phyloP scores from a whole-genome alignment of 1,284 basidiomycete genomes.

The Porphyrellus sp. region DNA sequence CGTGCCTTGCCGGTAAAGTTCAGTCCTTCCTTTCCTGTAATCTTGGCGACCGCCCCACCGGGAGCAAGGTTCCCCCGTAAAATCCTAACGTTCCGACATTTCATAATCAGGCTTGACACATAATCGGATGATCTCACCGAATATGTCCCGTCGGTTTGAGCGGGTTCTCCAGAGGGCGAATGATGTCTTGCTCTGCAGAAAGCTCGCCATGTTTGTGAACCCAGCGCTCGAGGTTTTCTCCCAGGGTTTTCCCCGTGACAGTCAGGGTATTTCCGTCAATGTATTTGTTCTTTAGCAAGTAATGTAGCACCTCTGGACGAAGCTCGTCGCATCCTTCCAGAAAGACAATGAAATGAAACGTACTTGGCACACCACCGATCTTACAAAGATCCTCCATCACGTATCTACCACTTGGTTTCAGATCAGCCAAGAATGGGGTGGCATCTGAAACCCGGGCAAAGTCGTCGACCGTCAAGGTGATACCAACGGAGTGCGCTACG shows the following conservation, averaged over 20 bases:
- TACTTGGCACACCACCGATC: constrained; percentile 85
- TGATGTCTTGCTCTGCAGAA: constrained; percentile 70
- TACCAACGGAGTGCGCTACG: constrained; percentile 84
- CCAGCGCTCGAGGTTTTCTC: constrained; percentile 88
- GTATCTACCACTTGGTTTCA: constrained; percentile 89
- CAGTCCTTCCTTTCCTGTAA: constrained; percentile 91
- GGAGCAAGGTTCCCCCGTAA: constrained; percentile 87
- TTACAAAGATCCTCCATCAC: constrained; percentile 90
- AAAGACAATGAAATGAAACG: constrained; percentile 29
- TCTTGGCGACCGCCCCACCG: constrained; percentile 90
- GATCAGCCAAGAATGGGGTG: constrained; percentile 84
- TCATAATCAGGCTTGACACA: constrained; percentile 3
- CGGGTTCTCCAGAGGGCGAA: constrained; percentile 80
- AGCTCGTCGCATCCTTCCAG: constrained; percentile 7
- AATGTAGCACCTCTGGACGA: constrained; percentile 70
- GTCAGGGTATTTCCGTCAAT: constrained; percentile 87
- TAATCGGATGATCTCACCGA: constrained; percentile 47
- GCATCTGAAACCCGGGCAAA: constrained; percentile 84
- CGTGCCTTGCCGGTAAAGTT: constrained; percentile 82
- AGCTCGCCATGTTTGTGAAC: constrained; percentile 75
- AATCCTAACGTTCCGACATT: constrained; percentile 47
- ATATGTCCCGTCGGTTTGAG: constrained; percentile 88
- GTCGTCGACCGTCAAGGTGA: constrained; percentile 80
- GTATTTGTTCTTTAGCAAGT: constrained; percentile 76
- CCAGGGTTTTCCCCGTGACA: constrained; percentile 82